Evolutionary conservation across 2,329 filamentous ascomycete species (phyloP), one percentile per base, ranked within the genome.

Genomic region (Botrytis fabae): DNA sequence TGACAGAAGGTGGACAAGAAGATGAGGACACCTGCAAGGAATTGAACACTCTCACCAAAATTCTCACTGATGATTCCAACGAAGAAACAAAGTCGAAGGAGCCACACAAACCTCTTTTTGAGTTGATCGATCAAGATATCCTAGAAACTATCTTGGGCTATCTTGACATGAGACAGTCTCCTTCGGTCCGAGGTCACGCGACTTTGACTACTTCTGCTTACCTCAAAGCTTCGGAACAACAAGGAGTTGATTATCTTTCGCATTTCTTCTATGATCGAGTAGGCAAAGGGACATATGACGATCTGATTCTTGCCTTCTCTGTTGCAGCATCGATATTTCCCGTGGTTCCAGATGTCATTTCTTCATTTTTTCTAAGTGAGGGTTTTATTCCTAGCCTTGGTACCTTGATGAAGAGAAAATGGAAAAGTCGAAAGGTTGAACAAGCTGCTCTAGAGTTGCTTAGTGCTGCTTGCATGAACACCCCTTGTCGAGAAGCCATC

Each of bases 1-100:
- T 98, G 78, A 97, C 98, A 91, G 93, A 97, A 81, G 94, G 93
- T 62, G 94, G 94, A 70, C 90, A 95, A 78, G 93, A 97, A 78
- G 93, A 93, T 80, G 89, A 90, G 73, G 90, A 93, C 77, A 92
- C 89, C 20, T 90, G 88, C 78, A 82, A 82, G 74, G 86, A 89
- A 74, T 83, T 91, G 63, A 86, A 88, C 76, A 82, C 83, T 72
- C 85, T 91, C 71, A 90, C 89, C 62, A 88, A 86, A 80, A 83
- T 91, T 57, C 83, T 91, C 72, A 86, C 84, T 78, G 89, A 91
- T 75, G 82, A 83, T 70, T 76, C 78, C 35, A 73, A 74, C 12
- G 75, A 76, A 7, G 74, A 75, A 35, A 78, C 73, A 38, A 78
- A 73, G 35, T 75, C 74, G 4, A n/a, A 71, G 46, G 75, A 78